These are phyloP conservation scores for Suillus subalutaceus DNA, from an alignment of 768 basidiomycete species.

Conservation along the genomic window DNA sequence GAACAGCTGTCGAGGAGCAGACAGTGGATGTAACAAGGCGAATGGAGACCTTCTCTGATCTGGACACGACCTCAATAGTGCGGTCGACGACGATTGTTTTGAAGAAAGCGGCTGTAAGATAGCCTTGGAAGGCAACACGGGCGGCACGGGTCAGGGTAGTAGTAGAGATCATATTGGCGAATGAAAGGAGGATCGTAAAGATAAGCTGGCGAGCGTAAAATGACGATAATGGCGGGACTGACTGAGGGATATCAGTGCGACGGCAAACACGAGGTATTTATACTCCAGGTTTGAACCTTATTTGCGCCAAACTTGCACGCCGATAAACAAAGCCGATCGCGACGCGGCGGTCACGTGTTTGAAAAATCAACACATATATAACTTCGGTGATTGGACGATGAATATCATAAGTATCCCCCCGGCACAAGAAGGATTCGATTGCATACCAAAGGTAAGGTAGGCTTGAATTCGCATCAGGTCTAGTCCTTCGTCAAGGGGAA, in stretches of 20 bases:
- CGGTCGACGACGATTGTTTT: not conserved
- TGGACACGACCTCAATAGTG: not conserved
- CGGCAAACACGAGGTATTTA: not conserved
- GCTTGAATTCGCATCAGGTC: not conserved
- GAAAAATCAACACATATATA: not conserved
- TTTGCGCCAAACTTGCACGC: not conserved
- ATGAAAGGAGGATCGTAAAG: not conserved
- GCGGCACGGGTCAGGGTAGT: not conserved
- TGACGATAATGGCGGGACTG: not conserved
- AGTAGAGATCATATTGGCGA: not conserved
- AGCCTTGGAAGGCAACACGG: not conserved
- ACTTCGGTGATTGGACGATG: not conserved
- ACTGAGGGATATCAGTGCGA: not conserved
- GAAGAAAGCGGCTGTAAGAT: constrained; percentile 1
- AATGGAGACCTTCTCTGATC: not conserved
- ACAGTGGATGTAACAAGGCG: constrained; percentile 1
- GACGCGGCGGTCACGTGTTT: not conserved
- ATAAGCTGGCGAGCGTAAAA: not conserved
- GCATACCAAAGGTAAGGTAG: not conserved
- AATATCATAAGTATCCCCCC: not conserved
- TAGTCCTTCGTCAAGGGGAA: not conserved
- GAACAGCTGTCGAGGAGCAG: not conserved
- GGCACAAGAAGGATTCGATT: not conserved
- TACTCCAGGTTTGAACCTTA: not conserved
- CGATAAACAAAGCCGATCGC: not conserved